Conservation (phyloP, 805 yeast genomes). For the Pichia phayaonensis region DNA sequence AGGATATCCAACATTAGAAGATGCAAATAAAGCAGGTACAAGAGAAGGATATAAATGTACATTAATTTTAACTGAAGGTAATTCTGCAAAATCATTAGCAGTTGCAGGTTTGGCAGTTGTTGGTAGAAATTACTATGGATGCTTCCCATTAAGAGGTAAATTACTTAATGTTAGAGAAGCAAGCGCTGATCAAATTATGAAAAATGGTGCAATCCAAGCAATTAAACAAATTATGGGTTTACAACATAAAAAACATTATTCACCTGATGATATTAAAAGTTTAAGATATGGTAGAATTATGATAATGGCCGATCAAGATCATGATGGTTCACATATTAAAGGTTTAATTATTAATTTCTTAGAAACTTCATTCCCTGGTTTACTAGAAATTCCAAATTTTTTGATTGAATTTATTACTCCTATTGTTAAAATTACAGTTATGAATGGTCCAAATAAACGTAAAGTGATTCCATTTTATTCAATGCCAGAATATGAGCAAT, state of each 20-base stretch:
- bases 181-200: constrained; percentile 86
- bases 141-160: constrained; percentile 93
- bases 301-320: constrained; percentile 99
- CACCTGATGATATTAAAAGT: constrained; percentile 50
- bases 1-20: constrained; percentile 82
- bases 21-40: constrained; percentile 96
- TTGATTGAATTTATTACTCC: constrained; percentile 93
- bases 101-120: constrained; percentile 91
- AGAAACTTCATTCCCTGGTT: constrained; percentile 91
- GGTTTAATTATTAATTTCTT: constrained; percentile 90
- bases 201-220: constrained; percentile 91
- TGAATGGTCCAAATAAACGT: constrained; percentile 47
- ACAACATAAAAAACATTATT: constrained; percentile 82
- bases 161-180: constrained; percentile 94
- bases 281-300: constrained; percentile 92
- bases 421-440: constrained; percentile 80
- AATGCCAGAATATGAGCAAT: constrained; percentile 91
- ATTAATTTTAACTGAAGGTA: constrained; percentile 91
- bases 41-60: constrained; percentile 89
- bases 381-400: constrained; percentile 84
- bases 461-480: constrained; percentile 71
- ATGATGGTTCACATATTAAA: constrained; percentile 96
- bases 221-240: constrained; percentile 92
- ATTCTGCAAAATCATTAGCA: constrained; percentile 88
- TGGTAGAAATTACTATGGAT: constrained; percentile 92